These are phyloP conservation scores for Heritiera fomes DNA, from an alignment of 345 rosid genomes.

Conservation along the genomic window DNA sequence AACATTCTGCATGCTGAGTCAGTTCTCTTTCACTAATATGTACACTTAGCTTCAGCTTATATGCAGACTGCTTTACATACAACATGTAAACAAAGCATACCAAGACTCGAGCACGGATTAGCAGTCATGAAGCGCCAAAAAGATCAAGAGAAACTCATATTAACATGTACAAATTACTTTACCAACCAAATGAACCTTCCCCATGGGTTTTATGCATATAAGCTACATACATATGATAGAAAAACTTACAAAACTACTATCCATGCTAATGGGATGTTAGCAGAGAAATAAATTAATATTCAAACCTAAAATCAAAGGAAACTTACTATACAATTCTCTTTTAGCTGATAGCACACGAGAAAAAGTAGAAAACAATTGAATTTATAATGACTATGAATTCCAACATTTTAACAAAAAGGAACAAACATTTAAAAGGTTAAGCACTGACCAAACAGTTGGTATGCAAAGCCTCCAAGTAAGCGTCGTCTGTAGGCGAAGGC, in stretches of 20 bases:
- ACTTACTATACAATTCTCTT: neutral
- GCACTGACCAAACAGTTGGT: constrained; percentile 58
- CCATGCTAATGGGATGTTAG: neutral
- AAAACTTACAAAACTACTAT: neutral
- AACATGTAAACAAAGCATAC: neutral
- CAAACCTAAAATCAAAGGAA: neutral
- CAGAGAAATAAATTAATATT: neutral
- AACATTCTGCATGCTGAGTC: neutral
- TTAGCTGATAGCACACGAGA: neutral
- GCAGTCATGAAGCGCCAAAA: neutral
- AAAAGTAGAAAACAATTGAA: neutral
- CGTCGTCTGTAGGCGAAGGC: constrained; percentile 68
- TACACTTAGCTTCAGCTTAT: neutral
- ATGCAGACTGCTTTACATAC: neutral
- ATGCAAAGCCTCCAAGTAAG: constrained; percentile 55
- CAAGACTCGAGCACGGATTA: neutral
- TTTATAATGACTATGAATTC: neutral
- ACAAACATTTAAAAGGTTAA: neutral
- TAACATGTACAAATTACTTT: neutral
- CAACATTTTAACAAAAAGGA: neutral
- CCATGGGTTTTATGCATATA: neutral
- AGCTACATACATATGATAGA: neutral
- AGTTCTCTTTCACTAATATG: neutral
- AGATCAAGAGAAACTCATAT: neutral
- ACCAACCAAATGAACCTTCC: neutral